A percentile compares a stretch with the other conserved stretches of the same genome.
phyloP scores from a whole-genome alignment of 2,329 filamentous ascomycete genomes.

The Fusarium verrucosum region DNA sequence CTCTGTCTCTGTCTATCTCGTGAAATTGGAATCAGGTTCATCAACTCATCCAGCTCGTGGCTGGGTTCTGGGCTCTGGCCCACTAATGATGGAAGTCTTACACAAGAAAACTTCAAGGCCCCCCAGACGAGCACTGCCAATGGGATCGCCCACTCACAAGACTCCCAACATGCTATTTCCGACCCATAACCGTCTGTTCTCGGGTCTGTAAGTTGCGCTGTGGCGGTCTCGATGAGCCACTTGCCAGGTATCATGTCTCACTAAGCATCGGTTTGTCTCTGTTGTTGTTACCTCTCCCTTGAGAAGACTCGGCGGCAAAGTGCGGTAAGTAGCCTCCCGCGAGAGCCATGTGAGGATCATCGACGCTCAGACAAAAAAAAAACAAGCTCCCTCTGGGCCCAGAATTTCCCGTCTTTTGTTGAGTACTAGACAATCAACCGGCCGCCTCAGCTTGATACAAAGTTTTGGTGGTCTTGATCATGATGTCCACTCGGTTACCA shows the following conservation, averaged over 20 bases:
- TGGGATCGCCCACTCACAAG: constrained; percentile 22
- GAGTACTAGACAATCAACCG: constrained; percentile 19
- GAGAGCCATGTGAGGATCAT: constrained; percentile 19
- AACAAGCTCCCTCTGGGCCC: constrained; percentile 18
- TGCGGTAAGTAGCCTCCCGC: constrained; percentile 17
- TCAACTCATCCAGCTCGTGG: constrained; percentile 28
- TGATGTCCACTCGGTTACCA: constrained; percentile 25
- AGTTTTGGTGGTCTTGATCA: constrained; percentile 29
- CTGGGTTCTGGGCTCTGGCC: constrained; percentile 29
- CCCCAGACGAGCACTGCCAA: constrained; percentile 36
- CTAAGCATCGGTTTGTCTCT: constrained; percentile 30
- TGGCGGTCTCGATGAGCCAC: constrained; percentile 43
- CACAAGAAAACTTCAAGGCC: constrained; percentile 31
- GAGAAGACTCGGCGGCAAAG: constrained; percentile 32
- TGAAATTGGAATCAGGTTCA: constrained; percentile 1
- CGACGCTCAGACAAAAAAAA: constrained; percentile 15
- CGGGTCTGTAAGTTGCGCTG: constrained; percentile 38
- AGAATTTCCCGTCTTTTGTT: constrained; percentile 28
- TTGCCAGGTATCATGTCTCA: constrained; percentile 43
- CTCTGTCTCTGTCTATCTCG: too few species aligned
- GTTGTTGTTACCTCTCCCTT: constrained; percentile 33
- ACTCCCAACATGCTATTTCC: constrained; percentile 21
- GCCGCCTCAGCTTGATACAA: constrained; percentile 33
- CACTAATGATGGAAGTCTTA: constrained; percentile 35
- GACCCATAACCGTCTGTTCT: constrained; percentile 33